Percentiles rank a stretch among this genome's conserved stretches.
Evolutionary conservation across 1,284 basidiomycete genomes (phyloP).

Genomic region (Apiotrichum laibachii): DNA sequence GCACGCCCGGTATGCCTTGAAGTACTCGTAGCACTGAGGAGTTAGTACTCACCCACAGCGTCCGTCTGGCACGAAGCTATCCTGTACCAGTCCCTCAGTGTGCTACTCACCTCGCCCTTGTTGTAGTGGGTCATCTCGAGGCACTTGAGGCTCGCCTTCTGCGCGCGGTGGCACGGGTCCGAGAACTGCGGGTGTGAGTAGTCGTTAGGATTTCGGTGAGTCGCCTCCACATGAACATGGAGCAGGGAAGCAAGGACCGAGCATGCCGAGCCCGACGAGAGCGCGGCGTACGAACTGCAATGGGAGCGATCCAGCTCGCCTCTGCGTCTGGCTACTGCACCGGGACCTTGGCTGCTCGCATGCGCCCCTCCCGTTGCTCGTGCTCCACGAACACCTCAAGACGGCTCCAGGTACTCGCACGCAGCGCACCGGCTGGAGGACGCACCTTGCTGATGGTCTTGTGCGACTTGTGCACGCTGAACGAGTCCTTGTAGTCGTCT

Average conservation of each 20-base stretch:
- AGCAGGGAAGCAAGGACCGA: too few species aligned
- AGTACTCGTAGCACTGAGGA: conserved; percentile 49
- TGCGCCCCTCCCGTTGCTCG: background rate
- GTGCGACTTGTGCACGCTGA: conserved; percentile 30
- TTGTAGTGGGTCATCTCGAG: conserved; percentile 51
- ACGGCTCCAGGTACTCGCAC: too few species aligned
- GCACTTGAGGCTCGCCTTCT: conserved; percentile 47
- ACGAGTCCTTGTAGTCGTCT: conserved; percentile 46
- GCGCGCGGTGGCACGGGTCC: conserved; percentile 49
- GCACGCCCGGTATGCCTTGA: conserved; percentile 50
- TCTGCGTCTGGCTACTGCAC: too few species aligned
- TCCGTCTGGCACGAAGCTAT: too few species aligned
- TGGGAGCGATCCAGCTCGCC: too few species aligned
- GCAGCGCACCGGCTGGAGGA: background rate
- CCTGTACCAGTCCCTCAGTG: too few species aligned
- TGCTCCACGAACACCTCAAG: background rate
- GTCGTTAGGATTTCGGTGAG: background rate
- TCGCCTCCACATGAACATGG: too few species aligned
- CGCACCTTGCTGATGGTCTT: conserved; percentile 34
- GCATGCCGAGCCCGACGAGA: too few species aligned
- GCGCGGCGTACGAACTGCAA: too few species aligned
- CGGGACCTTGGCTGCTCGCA: too few species aligned
- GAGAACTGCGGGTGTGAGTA: conserved; percentile 35
- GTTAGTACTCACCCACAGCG: too few species aligned
- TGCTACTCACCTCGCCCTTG: conserved; percentile 45